phyloP scores from a whole-genome alignment of 352 stramenopile genomes.

The Phytophthora sansomeana region DNA sequence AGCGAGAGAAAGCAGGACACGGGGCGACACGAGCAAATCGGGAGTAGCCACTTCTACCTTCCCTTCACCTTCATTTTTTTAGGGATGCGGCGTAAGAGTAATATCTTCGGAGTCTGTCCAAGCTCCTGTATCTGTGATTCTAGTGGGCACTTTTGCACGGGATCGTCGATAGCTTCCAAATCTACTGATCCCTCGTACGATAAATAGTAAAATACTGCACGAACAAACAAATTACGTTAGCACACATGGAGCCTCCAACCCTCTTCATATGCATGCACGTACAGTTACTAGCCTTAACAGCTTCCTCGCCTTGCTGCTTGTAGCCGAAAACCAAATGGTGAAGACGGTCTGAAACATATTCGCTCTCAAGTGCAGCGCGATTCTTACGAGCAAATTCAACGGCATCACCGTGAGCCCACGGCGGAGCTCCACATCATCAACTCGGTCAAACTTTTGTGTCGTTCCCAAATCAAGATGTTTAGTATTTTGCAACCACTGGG shows the following conservation, averaged over 20 bases:
- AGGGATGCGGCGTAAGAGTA: conserved; percentile 82
- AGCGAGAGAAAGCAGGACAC: conserved; percentile 29
- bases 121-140: conserved; percentile 95
- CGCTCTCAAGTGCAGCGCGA: conserved; percentile 95
- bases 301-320: conserved; percentile 95
- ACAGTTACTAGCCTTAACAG: conserved; percentile 87
- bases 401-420: conserved; percentile 93
- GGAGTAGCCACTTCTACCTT: conserved; percentile 57
- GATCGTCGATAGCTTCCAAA: conserved; percentile 85
- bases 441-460: conserved; percentile 80
- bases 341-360: conserved; percentile 95
- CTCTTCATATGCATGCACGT: background rate
- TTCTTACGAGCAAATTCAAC: conserved; percentile 93
- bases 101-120: conserved; percentile 86
- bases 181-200: conserved; percentile 90
- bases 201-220: conserved; percentile 90
- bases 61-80: conserved; percentile 52
- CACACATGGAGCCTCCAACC: background rate
- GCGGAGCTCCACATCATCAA: conserved; percentile 95
- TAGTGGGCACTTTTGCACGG: conserved; percentile 92
- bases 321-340: conserved; percentile 98
- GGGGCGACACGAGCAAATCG: conserved; percentile 59
- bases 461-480: conserved; percentile 97
- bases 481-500: conserved; percentile 96
- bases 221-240: background rate